Percentiles rank a stretch among this genome's conserved stretches.
Evolutionary conservation across 108 stramenopile species (phyloP).

Genomic region (Discostella stelligeroides): DNA sequence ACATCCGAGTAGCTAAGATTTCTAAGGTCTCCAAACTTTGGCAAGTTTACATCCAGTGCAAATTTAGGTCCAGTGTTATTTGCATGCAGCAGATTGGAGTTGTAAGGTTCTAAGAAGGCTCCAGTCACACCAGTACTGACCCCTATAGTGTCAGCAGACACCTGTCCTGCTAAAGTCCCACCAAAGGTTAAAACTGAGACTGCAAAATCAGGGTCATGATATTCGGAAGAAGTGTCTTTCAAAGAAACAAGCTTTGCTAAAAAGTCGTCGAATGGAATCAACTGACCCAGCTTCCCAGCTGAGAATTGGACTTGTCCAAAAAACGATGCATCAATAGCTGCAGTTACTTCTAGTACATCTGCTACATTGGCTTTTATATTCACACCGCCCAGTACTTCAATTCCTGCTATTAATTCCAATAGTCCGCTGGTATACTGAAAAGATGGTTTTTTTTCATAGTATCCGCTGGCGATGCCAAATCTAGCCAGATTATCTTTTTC

Average conservation of each 20-base stretch:
- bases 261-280: slow-evolving; percentile 14
- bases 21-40: slow-evolving; percentile 37
- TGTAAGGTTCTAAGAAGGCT: slow-evolving; percentile 16
- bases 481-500: background rate
- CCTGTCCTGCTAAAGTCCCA: slow-evolving; percentile 23
- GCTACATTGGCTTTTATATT: slow-evolving; percentile 28
- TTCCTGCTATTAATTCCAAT: background rate
- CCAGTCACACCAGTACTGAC: slow-evolving; percentile 7
- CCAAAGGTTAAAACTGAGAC: slow-evolving; percentile 20
- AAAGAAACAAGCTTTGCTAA: background rate
- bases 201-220: slow-evolving; percentile 21
- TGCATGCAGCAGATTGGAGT: slow-evolving; percentile 16
- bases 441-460: background rate
- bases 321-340: slow-evolving; percentile 9
- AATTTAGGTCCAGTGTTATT: background rate
- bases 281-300: slow-evolving; percentile 12
- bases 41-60: slow-evolving; percentile 9
- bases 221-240: background rate
- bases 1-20: slow-evolving; percentile 38
- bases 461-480: background rate
- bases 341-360: slow-evolving; percentile 27
- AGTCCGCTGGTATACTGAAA: slow-evolving; percentile 27
- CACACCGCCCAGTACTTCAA: slow-evolving; percentile 15
- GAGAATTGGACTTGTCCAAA: slow-evolving; percentile 8
- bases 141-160: slow-evolving; percentile 11